A percentile compares a stretch with the other conserved stretches of the same genome.
Conservation (phyloP, 2,329 filamentous ascomycete genomes). For the Fusarium xylarioides region DNA sequence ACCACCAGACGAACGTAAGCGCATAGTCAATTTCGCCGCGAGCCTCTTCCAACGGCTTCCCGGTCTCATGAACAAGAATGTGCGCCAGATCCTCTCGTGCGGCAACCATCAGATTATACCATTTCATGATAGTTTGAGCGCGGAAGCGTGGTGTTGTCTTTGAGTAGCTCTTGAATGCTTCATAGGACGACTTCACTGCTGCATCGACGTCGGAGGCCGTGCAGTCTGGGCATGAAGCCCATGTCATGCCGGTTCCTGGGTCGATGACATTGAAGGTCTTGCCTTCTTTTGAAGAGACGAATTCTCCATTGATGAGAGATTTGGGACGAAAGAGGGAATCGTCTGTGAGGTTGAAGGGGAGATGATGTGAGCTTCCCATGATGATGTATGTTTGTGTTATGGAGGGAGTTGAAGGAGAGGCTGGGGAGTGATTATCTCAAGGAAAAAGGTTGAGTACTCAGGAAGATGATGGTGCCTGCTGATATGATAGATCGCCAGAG, state of each 20-base stretch:
- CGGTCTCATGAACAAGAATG: conserved; percentile 59
- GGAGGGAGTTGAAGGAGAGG: rapidly evolving
- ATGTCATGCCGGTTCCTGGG: neutral
- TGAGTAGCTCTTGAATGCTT: conserved; percentile 51
- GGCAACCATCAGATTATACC: conserved; percentile 48
- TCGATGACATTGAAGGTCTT: neutral
- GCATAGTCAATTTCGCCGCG: conserved; percentile 65
- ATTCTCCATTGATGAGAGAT: neutral
- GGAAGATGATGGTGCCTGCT: neutral
- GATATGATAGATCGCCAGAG: neutral
- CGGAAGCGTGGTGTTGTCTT: conserved; percentile 47
- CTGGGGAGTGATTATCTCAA: neutral
- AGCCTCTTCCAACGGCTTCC: conserved; percentile 65
- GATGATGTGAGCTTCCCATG: neutral
- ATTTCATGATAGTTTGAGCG: conserved; percentile 48
- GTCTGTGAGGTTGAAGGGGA: neutral
- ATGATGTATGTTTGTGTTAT: neutral
- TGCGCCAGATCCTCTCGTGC: conserved; percentile 51
- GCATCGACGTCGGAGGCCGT: conserved; percentile 42
- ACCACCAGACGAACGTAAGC: conserved; percentile 65
- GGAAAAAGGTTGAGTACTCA: neutral
- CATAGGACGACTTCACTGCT: conserved; percentile 38
- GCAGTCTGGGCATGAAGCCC: conserved; percentile 6
- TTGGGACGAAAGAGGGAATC: neutral
- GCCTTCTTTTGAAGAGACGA: neutral